Base-by-base conservation (phyloP, 768 basidiomycete species). In the Pseudohyphozyma bogoriensis region DNA sequence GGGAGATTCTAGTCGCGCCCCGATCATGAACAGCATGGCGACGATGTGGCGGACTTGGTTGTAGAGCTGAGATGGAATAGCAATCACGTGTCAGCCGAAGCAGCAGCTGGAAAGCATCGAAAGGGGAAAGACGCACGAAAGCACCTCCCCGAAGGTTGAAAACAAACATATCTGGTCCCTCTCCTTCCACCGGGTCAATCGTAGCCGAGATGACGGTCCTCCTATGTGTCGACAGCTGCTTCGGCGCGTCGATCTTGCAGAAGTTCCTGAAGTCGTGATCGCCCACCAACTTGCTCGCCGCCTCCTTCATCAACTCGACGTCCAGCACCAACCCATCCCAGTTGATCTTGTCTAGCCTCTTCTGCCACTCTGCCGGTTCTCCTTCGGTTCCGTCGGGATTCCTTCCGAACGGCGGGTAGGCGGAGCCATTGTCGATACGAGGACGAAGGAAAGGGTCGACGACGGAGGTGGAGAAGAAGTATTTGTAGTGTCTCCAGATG, bases 41-140 rank as follows among this genome's bases (percentile, higher is more conserved):
- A 95, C 86, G 75, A 95, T 92, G 68, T 92, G 89, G 39, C 92
- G 81, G 18, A 95, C 92, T 77, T 95, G 92, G 74, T 97, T 89
- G 74, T 91, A 96, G 44, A 97, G 77, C 56, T 59, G 29, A 12
- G 28, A 18, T 12, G 29, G 29, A 16, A 16, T 4, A 9, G 11
- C n/a, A 22, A 35, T 8, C 37, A n/a, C n/a, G n/a, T n/a, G n/a
- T n/a, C n/a, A n/a, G n/a, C n/a, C n/a, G n/a, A n/a, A n/a, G n/a
- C n/a, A n/a, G n/a, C n/a, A n/a, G n/a, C n/a, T n/a, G 11, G 26
- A 33, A 32, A 35, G 39, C 5, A 16, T n/a, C n/a, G 28, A 15
- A 22, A 2, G 28, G 39, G 13, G 5, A 8, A 29, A 4, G 33
- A 55, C 61, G 39, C 24, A 66, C 65, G 37, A 67, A 67, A 10